Conservation (phyloP, 306 rosid genomes). For the Calophaca sinica region DNA sequence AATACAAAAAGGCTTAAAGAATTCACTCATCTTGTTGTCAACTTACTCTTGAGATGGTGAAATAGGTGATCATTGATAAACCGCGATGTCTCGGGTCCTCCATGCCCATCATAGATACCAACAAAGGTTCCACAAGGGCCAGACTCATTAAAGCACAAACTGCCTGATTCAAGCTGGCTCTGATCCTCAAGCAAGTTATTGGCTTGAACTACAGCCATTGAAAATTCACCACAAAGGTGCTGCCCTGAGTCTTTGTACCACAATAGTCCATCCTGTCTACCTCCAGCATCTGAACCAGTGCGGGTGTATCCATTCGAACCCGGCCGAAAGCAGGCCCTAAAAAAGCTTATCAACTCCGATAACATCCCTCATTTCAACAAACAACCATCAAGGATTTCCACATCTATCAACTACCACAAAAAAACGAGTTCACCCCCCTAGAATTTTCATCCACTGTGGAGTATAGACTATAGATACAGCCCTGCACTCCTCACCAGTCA, state of each 20-base stretch:
- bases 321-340: constrained; percentile 79
- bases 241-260: constrained; percentile 79
- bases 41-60: constrained; percentile 75
- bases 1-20: constrained; percentile 35
- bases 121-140: constrained; percentile 72
- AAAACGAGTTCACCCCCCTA: constrained; percentile 42
- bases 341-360: constrained; percentile 66
- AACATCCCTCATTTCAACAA: constrained; percentile 82
- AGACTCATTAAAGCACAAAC: constrained; percentile 62
- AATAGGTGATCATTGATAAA: constrained; percentile 67
- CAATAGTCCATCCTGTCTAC: constrained; percentile 69
- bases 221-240: constrained; percentile 67
- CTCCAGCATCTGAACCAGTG: constrained; percentile 59
- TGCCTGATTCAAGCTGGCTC: constrained; percentile 73
- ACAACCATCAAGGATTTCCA: constrained; percentile 67
- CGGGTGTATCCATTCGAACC: constrained; percentile 53
- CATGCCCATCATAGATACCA: constrained; percentile 75
- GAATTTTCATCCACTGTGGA: constrained; percentile 43
- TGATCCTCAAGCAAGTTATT: constrained; percentile 78
- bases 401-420: constrained; percentile 60
- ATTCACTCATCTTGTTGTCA: constrained; percentile 8
- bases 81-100: constrained; percentile 76
- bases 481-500: constrained; percentile 51
- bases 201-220: constrained; percentile 82
- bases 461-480: constrained; percentile 7